A percentile compares a stretch with the other conserved stretches of the same genome.
Conservation (phyloP, 805 yeast genomes). For the Ogataea paradorogensis region DNA sequence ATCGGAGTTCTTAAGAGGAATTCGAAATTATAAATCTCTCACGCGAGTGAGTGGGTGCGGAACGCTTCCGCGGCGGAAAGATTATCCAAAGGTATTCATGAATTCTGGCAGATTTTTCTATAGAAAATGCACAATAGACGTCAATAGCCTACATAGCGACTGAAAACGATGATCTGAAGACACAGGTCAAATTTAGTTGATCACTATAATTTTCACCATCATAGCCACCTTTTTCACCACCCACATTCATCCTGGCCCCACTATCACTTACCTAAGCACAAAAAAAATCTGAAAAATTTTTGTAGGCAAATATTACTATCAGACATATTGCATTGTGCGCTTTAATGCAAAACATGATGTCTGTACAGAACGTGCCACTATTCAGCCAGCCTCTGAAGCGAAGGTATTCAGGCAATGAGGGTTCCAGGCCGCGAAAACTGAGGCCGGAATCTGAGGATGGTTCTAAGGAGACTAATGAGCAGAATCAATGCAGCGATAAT, state of each 20-base stretch:
- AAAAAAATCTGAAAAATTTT: conserved; percentile 7
- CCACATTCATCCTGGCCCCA: neutral
- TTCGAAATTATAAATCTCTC: neutral
- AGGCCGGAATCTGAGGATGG: neutral
- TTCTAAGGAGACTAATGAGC: neutral
- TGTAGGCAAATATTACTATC: conserved; percentile 7
- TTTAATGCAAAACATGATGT: conserved; percentile 20
- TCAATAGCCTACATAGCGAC: no score
- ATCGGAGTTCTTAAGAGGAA: no score
- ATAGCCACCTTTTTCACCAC: no score
- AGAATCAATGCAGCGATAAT: neutral
- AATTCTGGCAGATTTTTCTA: no score
- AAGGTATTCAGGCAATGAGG: conserved; percentile 8
- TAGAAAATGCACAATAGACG: neutral
- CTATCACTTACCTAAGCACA: conserved; percentile 4
- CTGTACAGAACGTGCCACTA: conserved; percentile 19
- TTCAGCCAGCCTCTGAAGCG: conserved; percentile 7
- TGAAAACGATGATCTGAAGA: no score
- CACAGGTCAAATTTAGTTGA: no score
- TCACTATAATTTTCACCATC: no score
- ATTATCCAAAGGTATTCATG: neutral
- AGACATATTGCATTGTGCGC: conserved; percentile 13
- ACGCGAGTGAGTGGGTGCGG: conserved; percentile 2
- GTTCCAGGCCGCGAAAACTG: conserved; percentile 6
- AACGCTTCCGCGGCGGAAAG: conserved; percentile 1